Percentiles rank a stretch among this genome's conserved stretches.
Conservation (phyloP, 129 eudicot genomes). For the Flaveria trinervia region DNA sequence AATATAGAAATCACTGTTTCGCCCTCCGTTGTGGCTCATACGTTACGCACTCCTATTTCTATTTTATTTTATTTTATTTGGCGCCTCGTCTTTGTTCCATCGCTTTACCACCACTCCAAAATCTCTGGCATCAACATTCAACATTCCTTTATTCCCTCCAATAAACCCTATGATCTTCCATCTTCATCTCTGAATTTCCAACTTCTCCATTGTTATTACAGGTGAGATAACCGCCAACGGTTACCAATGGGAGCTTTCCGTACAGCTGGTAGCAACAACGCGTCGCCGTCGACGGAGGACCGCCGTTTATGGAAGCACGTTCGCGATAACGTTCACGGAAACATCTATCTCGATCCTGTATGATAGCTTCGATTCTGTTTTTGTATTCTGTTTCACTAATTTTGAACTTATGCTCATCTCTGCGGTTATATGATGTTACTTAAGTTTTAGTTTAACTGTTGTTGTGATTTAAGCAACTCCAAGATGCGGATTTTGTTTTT, state of each 20-base stretch:
- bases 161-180: conserved; percentile 9
- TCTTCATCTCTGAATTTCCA: conserved; percentile 17
- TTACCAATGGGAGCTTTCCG: conserved; percentile 48
- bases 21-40: conserved; percentile 16
- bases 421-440: background rate
- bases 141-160: conserved; percentile 29
- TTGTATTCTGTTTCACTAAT: background rate
- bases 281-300: conserved; percentile 41
- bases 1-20: background rate
- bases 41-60: conserved; percentile 5
- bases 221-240: conserved; percentile 20
- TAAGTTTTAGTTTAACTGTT: background rate
- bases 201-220: background rate
- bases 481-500: background rate
- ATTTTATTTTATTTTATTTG: conserved; percentile 27
- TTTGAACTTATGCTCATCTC: conserved; percentile 8
- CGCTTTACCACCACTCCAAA: conserved; percentile 41
- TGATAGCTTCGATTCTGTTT: background rate
- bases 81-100: conserved; percentile 39
- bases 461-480: background rate
- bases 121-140: conserved; percentile 12
- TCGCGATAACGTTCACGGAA: conserved; percentile 91
- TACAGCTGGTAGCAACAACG: conserved; percentile 25
- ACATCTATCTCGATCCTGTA: conserved; percentile 89
- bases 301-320: conserved; percentile 69